These are phyloP conservation scores for Boletus tomentosulus DNA, from an alignment of 768 basidiomycete genomes.

Conservation along the genomic window DNA sequence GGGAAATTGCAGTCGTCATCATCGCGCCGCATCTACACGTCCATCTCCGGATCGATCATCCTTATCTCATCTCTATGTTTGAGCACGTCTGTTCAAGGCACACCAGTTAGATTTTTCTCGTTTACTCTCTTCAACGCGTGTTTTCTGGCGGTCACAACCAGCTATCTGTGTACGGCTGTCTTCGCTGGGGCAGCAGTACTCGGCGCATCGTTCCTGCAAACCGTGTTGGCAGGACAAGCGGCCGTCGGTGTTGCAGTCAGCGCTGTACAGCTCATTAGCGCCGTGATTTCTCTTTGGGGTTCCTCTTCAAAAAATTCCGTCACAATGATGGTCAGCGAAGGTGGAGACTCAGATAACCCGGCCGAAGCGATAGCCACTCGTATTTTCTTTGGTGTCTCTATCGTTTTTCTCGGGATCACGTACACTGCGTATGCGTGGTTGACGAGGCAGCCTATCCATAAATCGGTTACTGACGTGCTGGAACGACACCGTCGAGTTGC, in stretches of 20 bases:
- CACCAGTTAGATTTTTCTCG: constrained; percentile 55
- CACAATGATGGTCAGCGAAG: constrained; percentile 18
- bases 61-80: constrained; percentile 58
- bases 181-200: constrained; percentile 81
- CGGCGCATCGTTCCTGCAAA: constrained; percentile 68
- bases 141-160: constrained; percentile 55
- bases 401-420: constrained; percentile 56
- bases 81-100: constrained; percentile 57
- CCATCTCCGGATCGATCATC: constrained; percentile 47
- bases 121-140: constrained; percentile 63
- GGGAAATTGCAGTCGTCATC: constrained; percentile 47
- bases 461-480: constrained; percentile 44
- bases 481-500: constrained; percentile 34
- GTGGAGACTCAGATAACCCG: constrained; percentile 35
- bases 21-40: constrained; percentile 51
- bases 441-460: constrained; percentile 55
- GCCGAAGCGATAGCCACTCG: constrained; percentile 69
- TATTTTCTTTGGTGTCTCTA: constrained; percentile 69
- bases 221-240: constrained; percentile 80
- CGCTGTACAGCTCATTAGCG: constrained; percentile 66
- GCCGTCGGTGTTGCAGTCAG: constrained; percentile 82
- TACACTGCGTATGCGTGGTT: constrained; percentile 56
- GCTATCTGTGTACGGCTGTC: constrained; percentile 74
- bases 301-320: constrained; percentile 30
- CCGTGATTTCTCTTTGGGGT: constrained; percentile 52